phyloP scores from a whole-genome alignment of 2,329 filamentous ascomycete species.

The Aspergillus sp. region DNA sequence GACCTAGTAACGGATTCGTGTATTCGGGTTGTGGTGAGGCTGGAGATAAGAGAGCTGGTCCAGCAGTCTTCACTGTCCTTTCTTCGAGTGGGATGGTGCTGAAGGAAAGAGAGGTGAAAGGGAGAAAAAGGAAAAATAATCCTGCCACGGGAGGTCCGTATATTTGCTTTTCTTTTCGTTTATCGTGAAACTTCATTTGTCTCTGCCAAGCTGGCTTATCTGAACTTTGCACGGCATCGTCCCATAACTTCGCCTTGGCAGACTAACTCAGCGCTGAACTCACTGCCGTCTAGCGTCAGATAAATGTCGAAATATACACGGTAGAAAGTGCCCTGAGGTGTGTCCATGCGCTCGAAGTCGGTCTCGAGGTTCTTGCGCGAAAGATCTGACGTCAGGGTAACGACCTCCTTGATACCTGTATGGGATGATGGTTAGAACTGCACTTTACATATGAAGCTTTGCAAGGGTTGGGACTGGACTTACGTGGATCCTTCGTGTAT shows the following conservation, averaged over 20 bases:
- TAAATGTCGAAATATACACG: slow-evolving; percentile 71
- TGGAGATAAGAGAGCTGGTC: neutral
- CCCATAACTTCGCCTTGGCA: slow-evolving; percentile 99
- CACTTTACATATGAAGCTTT: neutral
- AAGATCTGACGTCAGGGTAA: slow-evolving; percentile 93
- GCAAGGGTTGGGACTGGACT: slow-evolving; percentile 47
- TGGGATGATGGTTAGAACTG: neutral
- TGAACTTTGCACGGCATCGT: slow-evolving; percentile 86
- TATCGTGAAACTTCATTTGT: neutral
- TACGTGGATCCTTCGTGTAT: slow-evolving; percentile 98
- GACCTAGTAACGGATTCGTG: neutral
- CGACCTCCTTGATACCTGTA: slow-evolving; percentile 95
- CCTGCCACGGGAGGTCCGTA: neutral
- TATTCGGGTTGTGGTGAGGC: neutral
- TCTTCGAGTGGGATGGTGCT: neutral
- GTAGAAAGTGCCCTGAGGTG: slow-evolving; percentile 94
- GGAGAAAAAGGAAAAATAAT: neutral
- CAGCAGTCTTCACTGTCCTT: neutral
- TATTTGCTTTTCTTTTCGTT: slow-evolving; percentile 3
- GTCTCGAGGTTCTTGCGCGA: slow-evolving; percentile 98
- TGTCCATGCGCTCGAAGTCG: slow-evolving; percentile 99
- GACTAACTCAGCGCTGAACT: slow-evolving; percentile 98
- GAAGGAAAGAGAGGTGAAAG: neutral
- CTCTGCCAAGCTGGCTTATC: slow-evolving; percentile 41
- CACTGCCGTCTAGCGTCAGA: slow-evolving; percentile 91